A percentile compares a stretch with the other conserved stretches of the same genome.
Conservation (phyloP, 2,329 filamentous ascomycete species). For the Plenodomus lindquistii region DNA sequence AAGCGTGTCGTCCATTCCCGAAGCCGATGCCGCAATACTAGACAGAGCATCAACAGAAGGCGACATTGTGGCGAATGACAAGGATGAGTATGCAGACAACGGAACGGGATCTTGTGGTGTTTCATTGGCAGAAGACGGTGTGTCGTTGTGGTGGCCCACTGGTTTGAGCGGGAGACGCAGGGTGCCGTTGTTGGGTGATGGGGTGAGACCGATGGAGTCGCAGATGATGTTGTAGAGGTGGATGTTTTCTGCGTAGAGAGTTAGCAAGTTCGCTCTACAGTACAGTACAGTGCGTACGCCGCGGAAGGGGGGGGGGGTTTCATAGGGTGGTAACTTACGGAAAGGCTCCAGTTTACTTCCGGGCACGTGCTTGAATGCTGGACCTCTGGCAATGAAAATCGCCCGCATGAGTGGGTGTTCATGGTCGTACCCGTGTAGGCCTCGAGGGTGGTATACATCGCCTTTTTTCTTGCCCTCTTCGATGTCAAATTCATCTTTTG, state of each 20-base stretch:
- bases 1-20: constrained; percentile 20
- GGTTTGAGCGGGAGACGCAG: constrained; percentile 71
- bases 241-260: constrained; percentile 72
- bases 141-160: constrained; percentile 62
- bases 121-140: constrained; percentile 50
- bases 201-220: constrained; percentile 76
- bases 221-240: constrained; percentile 95
- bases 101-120: constrained; percentile 58
- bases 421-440: constrained; percentile 93
- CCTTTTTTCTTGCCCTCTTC: constrained; percentile 66
- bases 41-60: constrained; percentile 18
- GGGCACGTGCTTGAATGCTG: constrained; percentile 83
- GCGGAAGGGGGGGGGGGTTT: too few relatives aligned
- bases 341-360: constrained; percentile 81
- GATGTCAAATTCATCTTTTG: constrained; percentile 76
- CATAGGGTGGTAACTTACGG: constrained; percentile 76
- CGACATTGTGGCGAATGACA: constrained; percentile 20
- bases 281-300: background rate
- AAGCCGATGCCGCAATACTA: constrained; percentile 27
- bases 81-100: constrained; percentile 3
- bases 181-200: constrained; percentile 85
- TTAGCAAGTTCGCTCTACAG: constrained; percentile 21
- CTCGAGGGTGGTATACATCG: constrained; percentile 74
- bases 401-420: constrained; percentile 94
- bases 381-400: constrained; percentile 89